Conservation (phyloP, 768 basidiomycete species). For the Termitomyces sp. region DNA sequence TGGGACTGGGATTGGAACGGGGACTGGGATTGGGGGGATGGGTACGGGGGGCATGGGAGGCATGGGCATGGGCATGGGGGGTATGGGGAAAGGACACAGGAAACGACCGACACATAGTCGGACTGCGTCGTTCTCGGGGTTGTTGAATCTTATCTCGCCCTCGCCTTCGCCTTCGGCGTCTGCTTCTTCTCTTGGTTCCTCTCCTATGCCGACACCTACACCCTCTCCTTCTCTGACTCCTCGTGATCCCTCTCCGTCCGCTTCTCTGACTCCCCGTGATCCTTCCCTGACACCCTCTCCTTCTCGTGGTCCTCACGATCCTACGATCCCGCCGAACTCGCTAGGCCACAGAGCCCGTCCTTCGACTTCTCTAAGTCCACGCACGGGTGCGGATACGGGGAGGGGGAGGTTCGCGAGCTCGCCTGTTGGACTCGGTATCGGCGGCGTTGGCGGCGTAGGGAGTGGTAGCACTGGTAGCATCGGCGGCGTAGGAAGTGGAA, state of each 20-base stretch:
- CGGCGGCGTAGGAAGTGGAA: no score
- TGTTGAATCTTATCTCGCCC: slow-evolving; percentile 50
- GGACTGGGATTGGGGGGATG: no score
- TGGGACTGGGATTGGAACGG: no score
- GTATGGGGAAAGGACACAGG: slow-evolving; percentile 10
- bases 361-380: not conserved
- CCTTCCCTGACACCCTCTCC: not conserved
- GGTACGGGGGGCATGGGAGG: no score
- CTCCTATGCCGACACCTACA: no score
- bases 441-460: no score
- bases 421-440: slow-evolving; percentile 6
- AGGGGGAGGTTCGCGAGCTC: slow-evolving; percentile 8
- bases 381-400: not conserved
- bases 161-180: slow-evolving; percentile 16
- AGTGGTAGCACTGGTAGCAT: no score
- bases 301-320: not conserved
- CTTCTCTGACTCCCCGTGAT: slow-evolving; percentile 6
- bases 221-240: slow-evolving; percentile 11
- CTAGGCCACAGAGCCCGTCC: slow-evolving; percentile 3
- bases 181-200: no score
- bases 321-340: no score
- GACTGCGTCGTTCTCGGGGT: slow-evolving; percentile 51
- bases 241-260: slow-evolving; percentile 7
- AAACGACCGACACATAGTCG: slow-evolving; percentile 42
- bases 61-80: no score